These are phyloP conservation scores for Populus euphratica DNA, from an alignment of 345 rosid genomes.

Conservation along the genomic window DNA sequence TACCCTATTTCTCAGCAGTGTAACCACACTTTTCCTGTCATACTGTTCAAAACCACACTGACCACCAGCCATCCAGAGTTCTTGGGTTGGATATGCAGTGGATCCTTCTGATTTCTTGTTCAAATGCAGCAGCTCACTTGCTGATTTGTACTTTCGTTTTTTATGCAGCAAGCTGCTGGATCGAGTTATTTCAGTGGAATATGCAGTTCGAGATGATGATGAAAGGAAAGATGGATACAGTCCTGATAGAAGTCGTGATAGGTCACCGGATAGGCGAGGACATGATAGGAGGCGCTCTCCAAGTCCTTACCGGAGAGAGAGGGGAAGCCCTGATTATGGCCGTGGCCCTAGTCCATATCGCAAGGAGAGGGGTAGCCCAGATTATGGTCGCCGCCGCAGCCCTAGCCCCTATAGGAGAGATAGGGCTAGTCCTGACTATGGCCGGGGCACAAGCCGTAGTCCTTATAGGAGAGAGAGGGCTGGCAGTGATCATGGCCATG, in stretches of 20 bases:
- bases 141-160: background rate
- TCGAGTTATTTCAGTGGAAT: constrained; percentile 86
- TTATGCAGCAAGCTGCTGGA: constrained; percentile 78
- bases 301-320: constrained; percentile 74
- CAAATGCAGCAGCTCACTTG: background rate
- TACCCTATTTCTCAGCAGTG: background rate
- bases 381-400: constrained; percentile 67
- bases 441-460: constrained; percentile 40
- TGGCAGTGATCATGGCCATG: constrained; percentile 38
- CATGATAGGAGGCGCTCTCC: constrained; percentile 63
- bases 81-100: background rate
- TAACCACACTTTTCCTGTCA: background rate
- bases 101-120: background rate
- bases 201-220: constrained; percentile 89
- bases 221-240: constrained; percentile 59
- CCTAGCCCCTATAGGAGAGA: constrained; percentile 53
- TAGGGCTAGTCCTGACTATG: constrained; percentile 60
- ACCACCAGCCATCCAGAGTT: background rate
- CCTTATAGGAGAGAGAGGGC: constrained; percentile 43
- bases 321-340: constrained; percentile 95
- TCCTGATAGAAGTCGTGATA: constrained; percentile 68
- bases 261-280: constrained; percentile 71
- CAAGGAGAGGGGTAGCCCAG: constrained; percentile 71
- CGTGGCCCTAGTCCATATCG: constrained; percentile 55
- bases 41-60: background rate